phyloP scores from a whole-genome alignment of 495 filamentous ascomycete species.

The Aspergillus asperescens region DNA sequence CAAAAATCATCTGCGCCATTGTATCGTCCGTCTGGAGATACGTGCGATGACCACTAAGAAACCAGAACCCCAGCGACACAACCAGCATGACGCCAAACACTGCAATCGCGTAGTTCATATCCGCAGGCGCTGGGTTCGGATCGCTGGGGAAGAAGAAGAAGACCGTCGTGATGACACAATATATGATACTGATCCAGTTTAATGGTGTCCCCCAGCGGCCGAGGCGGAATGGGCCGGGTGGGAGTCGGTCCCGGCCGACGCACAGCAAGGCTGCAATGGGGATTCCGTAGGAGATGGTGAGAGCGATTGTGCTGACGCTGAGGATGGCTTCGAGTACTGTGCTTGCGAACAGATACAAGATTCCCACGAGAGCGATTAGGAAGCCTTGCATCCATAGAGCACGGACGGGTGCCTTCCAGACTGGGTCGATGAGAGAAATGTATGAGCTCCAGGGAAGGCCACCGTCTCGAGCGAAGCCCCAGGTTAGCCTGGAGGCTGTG shows the following conservation, averaged over 20 bases:
- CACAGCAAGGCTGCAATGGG: slow-evolving; percentile 36
- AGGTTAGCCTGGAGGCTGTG: slow-evolving; percentile 48
- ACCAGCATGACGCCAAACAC: slow-evolving; percentile 48
- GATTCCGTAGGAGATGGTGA: slow-evolving; percentile 42
- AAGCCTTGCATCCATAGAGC: slow-evolving; percentile 42
- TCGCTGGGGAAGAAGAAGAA: slow-evolving; percentile 43
- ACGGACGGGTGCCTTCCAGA: slow-evolving; percentile 41
- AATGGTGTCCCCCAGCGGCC: slow-evolving; percentile 27
- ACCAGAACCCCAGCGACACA: slow-evolving; percentile 40
- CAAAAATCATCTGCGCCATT: slow-evolving; percentile 37
- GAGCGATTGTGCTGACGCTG: slow-evolving; percentile 42
- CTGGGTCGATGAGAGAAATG: slow-evolving; percentile 38
- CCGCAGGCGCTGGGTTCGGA: slow-evolving; percentile 33
- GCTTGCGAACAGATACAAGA: slow-evolving; percentile 44
- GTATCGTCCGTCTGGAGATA: slow-evolving; percentile 42
- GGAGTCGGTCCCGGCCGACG: slow-evolving; percentile 39
- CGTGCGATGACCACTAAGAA: slow-evolving; percentile 30
- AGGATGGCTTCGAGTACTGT: slow-evolving; percentile 43
- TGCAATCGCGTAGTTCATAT: slow-evolving; percentile 46
- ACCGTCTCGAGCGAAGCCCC: slow-evolving; percentile 55
- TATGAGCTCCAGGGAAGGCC: slow-evolving; percentile 45
- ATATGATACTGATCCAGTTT: slow-evolving; percentile 39
- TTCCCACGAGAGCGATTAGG: slow-evolving; percentile 39
- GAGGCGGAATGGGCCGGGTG: slow-evolving; percentile 34
- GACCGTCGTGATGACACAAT: slow-evolving; percentile 38